Evolutionary conservation across 2,329 filamentous ascomycete species (phyloP).

Genomic region (Fusarium sulawesiense): DNA sequence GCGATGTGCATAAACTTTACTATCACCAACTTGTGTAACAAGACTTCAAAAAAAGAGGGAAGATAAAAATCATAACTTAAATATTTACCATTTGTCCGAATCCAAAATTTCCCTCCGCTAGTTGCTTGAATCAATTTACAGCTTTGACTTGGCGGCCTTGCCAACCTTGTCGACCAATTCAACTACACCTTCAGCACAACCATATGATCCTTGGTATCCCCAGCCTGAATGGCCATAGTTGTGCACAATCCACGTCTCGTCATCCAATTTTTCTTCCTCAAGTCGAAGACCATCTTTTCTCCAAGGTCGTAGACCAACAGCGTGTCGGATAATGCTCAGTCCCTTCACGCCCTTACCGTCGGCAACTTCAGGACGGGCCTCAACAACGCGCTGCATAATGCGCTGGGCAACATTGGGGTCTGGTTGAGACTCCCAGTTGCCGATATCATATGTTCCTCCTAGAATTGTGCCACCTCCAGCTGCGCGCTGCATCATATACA

Average conservation of each 20-base stretch:
- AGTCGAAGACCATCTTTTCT: constrained; percentile 79
- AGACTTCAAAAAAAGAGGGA: too few relatives aligned
- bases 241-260: constrained; percentile 76
- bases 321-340: constrained; percentile 81
- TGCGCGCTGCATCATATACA: constrained; percentile 87
- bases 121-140: constrained; percentile 33
- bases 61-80: background rate
- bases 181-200: constrained; percentile 74
- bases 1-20: constrained; percentile 43
- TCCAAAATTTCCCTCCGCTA: background rate
- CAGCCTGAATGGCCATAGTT: constrained; percentile 84
- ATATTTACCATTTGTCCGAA: background rate
- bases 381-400: constrained; percentile 84
- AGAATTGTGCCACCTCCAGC: constrained; percentile 84
- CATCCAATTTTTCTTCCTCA: constrained; percentile 66
- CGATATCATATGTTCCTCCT: constrained; percentile 85
- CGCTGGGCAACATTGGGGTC: constrained; percentile 83
- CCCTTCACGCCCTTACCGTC: constrained; percentile 75
- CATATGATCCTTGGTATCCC: constrained; percentile 78
- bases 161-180: constrained; percentile 73
- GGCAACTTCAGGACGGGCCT: constrained; percentile 72
- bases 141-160: constrained; percentile 44
- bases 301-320: constrained; percentile 82
- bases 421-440: constrained; percentile 81
- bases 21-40: background rate